Evolutionary conservation across 140 eudicot species (phyloP).

Genomic region (Stevia rebaudiana): DNA sequence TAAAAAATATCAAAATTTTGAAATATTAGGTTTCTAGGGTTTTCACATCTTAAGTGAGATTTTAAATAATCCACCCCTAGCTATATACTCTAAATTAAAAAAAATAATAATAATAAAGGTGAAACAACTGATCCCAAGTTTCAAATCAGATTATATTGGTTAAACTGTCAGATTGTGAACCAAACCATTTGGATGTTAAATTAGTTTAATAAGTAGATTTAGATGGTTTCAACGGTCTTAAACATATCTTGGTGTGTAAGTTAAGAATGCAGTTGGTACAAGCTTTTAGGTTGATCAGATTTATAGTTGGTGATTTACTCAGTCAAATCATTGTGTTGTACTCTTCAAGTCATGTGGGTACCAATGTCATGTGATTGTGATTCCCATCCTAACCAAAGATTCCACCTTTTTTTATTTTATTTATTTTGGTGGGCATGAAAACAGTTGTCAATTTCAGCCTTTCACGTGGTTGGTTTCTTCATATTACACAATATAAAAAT

Average conservation of each 20-base stretch:
- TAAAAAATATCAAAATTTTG: no score
- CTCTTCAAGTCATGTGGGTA: constrained; percentile 28
- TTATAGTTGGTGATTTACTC: constrained; percentile 10
- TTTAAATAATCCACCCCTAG: no score
- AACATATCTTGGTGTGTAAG: not conserved
- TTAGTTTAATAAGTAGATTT: no score
- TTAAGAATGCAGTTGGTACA: constrained; percentile 1
- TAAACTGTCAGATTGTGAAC: not conserved
- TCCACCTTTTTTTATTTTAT: not conserved
- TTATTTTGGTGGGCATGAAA: constrained; percentile 1
- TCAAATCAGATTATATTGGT: no score
- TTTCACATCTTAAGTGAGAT: no score
- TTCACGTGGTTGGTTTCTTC: constrained; percentile 17
- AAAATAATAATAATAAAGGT: not conserved
- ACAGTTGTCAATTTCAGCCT: constrained; percentile 6
- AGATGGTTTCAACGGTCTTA: not conserved
- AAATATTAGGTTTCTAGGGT: no score
- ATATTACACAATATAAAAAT: not conserved
- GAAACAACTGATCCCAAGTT: not conserved
- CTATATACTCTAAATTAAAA: no score
- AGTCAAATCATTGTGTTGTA: constrained; percentile 16
- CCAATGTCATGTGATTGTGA: constrained; percentile 39
- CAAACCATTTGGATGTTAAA: not conserved
- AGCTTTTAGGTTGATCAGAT: not conserved
- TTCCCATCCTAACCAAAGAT: constrained; percentile 25